Percentiles rank a stretch among this genome's conserved stretches.
These are phyloP conservation scores for Quercus variabilis DNA, from an alignment of 306 rosid species.

Conservation along the genomic window DNA sequence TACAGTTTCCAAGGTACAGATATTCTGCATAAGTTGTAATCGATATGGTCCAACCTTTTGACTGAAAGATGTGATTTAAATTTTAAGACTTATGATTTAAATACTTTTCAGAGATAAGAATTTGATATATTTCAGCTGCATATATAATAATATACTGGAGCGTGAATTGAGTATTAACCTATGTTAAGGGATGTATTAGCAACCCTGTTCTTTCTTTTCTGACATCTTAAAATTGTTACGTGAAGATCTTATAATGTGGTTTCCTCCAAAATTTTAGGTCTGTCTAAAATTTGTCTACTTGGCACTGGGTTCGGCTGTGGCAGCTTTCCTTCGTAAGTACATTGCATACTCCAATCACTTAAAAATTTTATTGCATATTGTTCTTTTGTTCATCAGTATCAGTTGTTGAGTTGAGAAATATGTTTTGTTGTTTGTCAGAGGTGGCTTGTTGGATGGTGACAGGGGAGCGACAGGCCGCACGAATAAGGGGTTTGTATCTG, in stretches of 20 bases:
- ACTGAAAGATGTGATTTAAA: background rate
- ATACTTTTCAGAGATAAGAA: background rate
- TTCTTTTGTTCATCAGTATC: background rate
- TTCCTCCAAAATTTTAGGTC: background rate
- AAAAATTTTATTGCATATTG: background rate
- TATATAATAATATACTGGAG: background rate
- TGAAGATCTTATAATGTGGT: background rate
- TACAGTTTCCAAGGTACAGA: constrained; percentile 58
- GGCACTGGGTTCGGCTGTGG: constrained; percentile 1
- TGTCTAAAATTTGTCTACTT: constrained; percentile 14
- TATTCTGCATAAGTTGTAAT: background rate
- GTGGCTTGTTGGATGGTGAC: too few relatives aligned
- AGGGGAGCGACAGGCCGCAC: too few relatives aligned
- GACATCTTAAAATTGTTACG: background rate
- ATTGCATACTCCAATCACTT: background rate
- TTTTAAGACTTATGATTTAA: background rate
- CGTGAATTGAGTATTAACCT: background rate
- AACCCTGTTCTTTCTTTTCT: background rate
- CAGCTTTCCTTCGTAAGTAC: constrained; percentile 22
- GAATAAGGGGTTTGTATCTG: too few relatives aligned
- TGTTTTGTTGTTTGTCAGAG: too few relatives aligned
- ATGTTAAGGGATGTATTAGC: background rate
- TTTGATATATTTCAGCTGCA: background rate
- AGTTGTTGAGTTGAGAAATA: background rate
- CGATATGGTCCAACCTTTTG: background rate